phyloP scores from a whole-genome alignment of 208 protist genomes.

The Trypanosoma platydactyli region DNA sequence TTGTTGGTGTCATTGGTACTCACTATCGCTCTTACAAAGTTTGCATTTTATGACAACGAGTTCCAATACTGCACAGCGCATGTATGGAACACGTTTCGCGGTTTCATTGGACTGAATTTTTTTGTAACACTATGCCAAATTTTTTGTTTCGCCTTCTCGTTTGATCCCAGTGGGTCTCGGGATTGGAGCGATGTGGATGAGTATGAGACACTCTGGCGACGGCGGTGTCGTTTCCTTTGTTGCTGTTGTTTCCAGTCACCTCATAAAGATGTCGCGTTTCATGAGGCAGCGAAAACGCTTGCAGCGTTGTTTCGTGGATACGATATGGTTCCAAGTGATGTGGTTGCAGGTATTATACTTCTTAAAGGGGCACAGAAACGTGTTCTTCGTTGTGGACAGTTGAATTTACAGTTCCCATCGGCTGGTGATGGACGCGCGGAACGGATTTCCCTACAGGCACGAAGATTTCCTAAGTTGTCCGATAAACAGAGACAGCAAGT shows the following conservation, averaged over 20 bases:
- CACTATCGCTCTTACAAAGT: conserved; percentile 32
- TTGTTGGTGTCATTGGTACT: conserved; percentile 37
- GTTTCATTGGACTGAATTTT: conserved; percentile 42
- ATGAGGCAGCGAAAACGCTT: conserved; percentile 58
- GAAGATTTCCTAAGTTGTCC: conserved; percentile 39
- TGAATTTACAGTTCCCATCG: conserved; percentile 34
- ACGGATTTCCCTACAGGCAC: conserved; percentile 53
- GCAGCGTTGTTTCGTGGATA: conserved; percentile 75
- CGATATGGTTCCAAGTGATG: conserved; percentile 85
- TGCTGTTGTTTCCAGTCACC: conserved; percentile 35
- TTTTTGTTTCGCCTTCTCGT: conserved; percentile 42
- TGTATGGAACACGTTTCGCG: conserved; percentile 35
- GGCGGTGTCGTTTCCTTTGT: conserved; percentile 62
- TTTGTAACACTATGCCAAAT: conserved; percentile 32
- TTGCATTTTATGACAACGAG: conserved; percentile 43
- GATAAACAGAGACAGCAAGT: conserved; percentile 34
- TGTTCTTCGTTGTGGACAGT: conserved; percentile 30
- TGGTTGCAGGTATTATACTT: conserved; percentile 83
- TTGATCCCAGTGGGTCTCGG: conserved; percentile 50
- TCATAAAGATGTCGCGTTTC: conserved; percentile 51
- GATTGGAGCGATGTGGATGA: conserved; percentile 45
- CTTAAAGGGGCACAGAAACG: conserved; percentile 65
- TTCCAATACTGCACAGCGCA: conserved; percentile 17
- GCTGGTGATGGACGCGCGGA: conserved; percentile 30
- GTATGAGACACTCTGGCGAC: conserved; percentile 67